Base-by-base conservation (phyloP, 2,329 filamentous ascomycete species). In the Lachnellula arida region DNA sequence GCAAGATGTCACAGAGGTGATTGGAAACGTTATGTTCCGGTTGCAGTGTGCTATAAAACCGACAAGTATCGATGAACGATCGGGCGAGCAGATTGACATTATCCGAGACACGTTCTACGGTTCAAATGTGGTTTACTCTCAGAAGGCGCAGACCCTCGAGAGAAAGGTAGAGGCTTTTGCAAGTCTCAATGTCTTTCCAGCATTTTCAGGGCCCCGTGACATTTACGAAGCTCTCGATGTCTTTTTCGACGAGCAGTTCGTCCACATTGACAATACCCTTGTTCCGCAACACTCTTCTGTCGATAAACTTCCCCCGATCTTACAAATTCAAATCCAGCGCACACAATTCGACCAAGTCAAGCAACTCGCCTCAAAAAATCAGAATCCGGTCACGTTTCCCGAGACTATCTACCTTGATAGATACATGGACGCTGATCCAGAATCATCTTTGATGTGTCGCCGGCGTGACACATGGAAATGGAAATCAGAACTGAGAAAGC, bases 1-100 rank as follows among this genome's bases (percentile, higher is more conserved):
- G 68, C 92, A 99, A 73, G 94, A 99, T 72, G 93, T 97, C 4
- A 91, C 91, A 12, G 94, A 99, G 72, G 93, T 97, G 46, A 92
- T 97, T 75, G 91, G 91, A 56, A 94, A 93, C 66, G 89, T 96
- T 25, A 83, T 97, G 56, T 91, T 93, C 67, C 88, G 94, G 50
- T 78, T 97, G n/a, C 89, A 94, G 66, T 91, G 89, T 51, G 92
- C 93, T 2, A 92, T 97, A 67, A 85, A 81, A 55, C 82, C 90
- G 5, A 80, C 80, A n/a, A 81, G 80, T 3, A 75, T 81, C 35
- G 83, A 89, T 57, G 71, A 75, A 55, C 74, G 79, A 6, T 81
- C 85, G 46, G 88, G 87, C 3, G 87, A 95, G 61, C 93, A 97
- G 71, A 74, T 85, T 19, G 94, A 97, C 69, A 79, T 84, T 55